A percentile compares a stretch with the other conserved stretches of the same genome.
Evolutionary conservation across 176 grass and related monocot genomes (phyloP).

Genomic region (Miscanthus lutarioriparius): DNA sequence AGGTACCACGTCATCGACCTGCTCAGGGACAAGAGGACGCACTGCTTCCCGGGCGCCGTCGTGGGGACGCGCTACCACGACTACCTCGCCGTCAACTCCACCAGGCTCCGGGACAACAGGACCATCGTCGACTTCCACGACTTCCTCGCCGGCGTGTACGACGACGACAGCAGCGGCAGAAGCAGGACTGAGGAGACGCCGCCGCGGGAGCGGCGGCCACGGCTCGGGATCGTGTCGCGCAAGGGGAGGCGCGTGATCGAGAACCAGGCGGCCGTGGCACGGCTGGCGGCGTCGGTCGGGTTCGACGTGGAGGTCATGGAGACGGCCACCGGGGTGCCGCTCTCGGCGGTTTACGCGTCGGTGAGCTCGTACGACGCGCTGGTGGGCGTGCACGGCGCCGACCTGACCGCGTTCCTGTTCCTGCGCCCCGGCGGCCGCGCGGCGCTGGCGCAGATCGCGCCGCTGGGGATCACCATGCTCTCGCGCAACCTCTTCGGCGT

Average conservation of each 20-base stretch:
- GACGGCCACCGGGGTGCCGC: conserved; percentile 37
- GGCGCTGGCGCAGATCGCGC: conserved; percentile 54
- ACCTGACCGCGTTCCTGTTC: conserved; percentile 59
- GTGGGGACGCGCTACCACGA: conserved; percentile 62
- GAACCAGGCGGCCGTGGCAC: conserved; percentile 54
- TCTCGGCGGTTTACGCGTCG: conserved; percentile 29
- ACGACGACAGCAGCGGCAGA: background rate
- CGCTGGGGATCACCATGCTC: conserved; percentile 36
- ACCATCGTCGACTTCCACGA: conserved; percentile 48
- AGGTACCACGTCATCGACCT: conserved; percentile 49
- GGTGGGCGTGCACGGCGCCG: conserved; percentile 63
- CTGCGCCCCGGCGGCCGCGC: conserved; percentile 37
- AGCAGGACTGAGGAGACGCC: background rate
- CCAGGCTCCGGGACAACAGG: conserved; percentile 29
- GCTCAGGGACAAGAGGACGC: conserved; percentile 49
- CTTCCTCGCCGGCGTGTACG: conserved; percentile 46
- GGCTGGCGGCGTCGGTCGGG: background rate
- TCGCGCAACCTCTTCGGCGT: conserved; percentile 50
- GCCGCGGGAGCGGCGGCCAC: background rate
- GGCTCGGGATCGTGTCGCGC: conserved; percentile 62
- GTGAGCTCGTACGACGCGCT: conserved; percentile 54
- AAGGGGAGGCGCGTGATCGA: conserved; percentile 62
- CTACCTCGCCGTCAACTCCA: conserved; percentile 47
- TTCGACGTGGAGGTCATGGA: conserved; percentile 57
- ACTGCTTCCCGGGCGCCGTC: conserved; percentile 70